A percentile compares a stretch with the other conserved stretches of the same genome.
Conservation (phyloP, 106 monocot species). For the Apostasia ramifera region DNA sequence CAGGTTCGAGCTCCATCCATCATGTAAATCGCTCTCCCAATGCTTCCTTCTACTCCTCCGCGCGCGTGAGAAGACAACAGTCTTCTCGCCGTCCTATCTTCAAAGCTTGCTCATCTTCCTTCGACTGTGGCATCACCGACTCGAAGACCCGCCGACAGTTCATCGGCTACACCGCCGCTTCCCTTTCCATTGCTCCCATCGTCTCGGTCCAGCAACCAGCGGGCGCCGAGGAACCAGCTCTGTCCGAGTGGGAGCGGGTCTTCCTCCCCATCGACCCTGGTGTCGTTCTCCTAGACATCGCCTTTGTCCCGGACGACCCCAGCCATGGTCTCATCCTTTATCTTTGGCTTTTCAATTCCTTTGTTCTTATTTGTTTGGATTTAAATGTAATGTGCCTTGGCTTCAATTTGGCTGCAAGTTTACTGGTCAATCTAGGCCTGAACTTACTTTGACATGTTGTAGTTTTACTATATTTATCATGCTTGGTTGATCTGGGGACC, state of each 20-base stretch:
- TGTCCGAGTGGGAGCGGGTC: conserved; percentile 91
- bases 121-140: neutral
- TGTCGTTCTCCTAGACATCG: conserved; percentile 86
- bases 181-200: conserved; percentile 19
- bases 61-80: neutral
- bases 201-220: conserved; percentile 13
- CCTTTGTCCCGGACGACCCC: conserved; percentile 85
- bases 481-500: too few species aligned
- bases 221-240: conserved; percentile 44
- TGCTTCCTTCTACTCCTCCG: conserved; percentile 19
- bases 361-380: too few species aligned
- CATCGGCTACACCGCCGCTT: conserved; percentile 42
- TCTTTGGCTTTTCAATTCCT: neutral
- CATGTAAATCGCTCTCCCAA: conserved; percentile 7
- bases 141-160: conserved; percentile 48
- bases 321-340: conserved; percentile 43
- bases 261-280: conserved; percentile 89
- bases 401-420: too few species aligned
- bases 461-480: too few species aligned
- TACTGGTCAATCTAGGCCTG: too few species aligned
- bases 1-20: conserved; percentile 25
- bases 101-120: conserved; percentile 17
- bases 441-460: too few species aligned
- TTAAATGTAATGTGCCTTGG: too few species aligned
- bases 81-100: neutral